Evolutionary conservation across 2,329 filamentous ascomycete species (phyloP), one percentile per base, ranked within the genome.

Genomic region (Fusarium pseudoanthophilum): DNA sequence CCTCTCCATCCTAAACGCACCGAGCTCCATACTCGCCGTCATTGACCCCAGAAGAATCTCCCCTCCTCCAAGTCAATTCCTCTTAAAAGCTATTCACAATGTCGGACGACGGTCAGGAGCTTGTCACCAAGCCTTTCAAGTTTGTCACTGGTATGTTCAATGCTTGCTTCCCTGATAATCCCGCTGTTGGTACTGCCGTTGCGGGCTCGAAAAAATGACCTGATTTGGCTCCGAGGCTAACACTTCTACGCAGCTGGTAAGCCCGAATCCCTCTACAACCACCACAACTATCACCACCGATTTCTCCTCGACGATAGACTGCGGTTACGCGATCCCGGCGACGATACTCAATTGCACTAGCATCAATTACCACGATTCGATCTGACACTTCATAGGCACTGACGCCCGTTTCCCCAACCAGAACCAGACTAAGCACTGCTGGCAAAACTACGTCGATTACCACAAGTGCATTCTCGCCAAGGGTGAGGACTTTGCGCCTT

Each of bases 381-480:
- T 69, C 74, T 78, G 45, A 76, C 72, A 48, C 61, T 62, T 66
- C 59, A 55, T 72, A 98, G 96, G 96, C 89, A 97, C 97, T 88
- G 96, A 99, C 85, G 96, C 96, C 86, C 95, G 96, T 85, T 99
- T 98, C 89, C 96, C 96, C 82, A 97, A 99, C 90, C 88, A 91
- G 89, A 99, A 99, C 89, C 94, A 96, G 88, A 93, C 95, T 87
- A 98, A 98, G 93, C 95, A 99, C 91, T 99, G 96, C 94, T 99
- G 96, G 96, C 97, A 99, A 86, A 99, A 99, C 91, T 99, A 99
- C 87, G 96, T 99, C 88, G 96, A 99, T 87, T 98, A 99, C 90
- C 94, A 99, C 92, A 99, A 99, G 91, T 99, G 96, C 89, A 95
- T 98, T 86, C 88, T 92, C 83, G 95, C 95, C 87, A 98, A 98